Base-by-base conservation (phyloP, 73 alveolate genomes). In the Paramecium primaurelia region DNA sequence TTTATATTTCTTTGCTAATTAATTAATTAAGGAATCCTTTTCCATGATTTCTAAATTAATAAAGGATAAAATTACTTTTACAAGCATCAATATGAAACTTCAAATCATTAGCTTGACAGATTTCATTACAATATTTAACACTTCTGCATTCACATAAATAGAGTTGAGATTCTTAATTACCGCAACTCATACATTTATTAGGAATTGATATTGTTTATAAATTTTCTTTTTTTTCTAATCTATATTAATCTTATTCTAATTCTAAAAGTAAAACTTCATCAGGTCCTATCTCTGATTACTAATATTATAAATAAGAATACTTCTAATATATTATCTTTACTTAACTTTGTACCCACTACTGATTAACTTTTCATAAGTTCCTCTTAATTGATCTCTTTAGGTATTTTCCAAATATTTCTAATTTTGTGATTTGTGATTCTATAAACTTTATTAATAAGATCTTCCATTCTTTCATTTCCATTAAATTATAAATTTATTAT, bases 261-360 rank as follows among this genome's bases (percentile, higher is more conserved):
- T 95, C 98, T 32, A 86, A 59, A 0, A 94, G n/a, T 30, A 94
- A 44, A 4, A 94, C 38, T 45, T 92, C 96, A 8, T 95, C 95
- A 20, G 88, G 93, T 47, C 97, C 97, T 10, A 95, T 75, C 36
- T 94, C 95, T 26, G 92, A 49, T 37, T 92, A 93, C 60, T 94
- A 93, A 22, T 30, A 18, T 38, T 37, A 75, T 36, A 75, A 36
- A 10, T 4, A 75, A 38, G n/a, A 75, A 38, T 75, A 75, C 88
- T 38, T 75, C 88, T 75, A 80, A 26, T 8, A 49, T 26, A 2
- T 40, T 25, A 45, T 80, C 91, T 45, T 10, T 42, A 44, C 88
- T 75, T 32, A 77, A 9, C 59, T 59, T 91, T 54, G 42, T 22
- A 25, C 71, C 88, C 54, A 77, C 92, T 28, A 16, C 28, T 64